Percentiles rank a stretch among this genome's conserved stretches.
phyloP scores from a whole-genome alignment of 768 basidiomycete species.

The Tubosaeta sp. region DNA sequence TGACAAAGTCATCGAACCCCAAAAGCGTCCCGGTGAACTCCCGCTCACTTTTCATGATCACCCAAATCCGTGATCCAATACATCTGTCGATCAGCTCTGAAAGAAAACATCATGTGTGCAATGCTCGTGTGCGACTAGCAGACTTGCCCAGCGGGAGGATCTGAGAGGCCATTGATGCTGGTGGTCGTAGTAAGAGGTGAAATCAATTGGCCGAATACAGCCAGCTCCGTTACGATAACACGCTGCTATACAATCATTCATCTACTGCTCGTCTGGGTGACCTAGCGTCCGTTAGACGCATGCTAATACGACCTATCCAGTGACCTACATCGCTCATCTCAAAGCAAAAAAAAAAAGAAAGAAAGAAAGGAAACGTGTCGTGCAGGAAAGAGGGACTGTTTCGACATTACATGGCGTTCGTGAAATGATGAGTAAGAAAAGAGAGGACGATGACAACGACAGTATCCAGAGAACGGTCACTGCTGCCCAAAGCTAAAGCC shows the following conservation, averaged over 20 bases:
- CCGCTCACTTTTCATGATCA: slow-evolving; percentile 96
- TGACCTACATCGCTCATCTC: slow-evolving; percentile 19
- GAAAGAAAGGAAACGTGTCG: slow-evolving; percentile 10
- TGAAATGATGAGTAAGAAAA: slow-evolving; percentile 18
- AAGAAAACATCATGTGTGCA: not conserved
- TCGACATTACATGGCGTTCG: slow-evolving; percentile 19
- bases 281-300: slow-evolving; percentile 34
- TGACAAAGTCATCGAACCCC: slow-evolving; percentile 99
- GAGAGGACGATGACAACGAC: slow-evolving; percentile 3
- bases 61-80: slow-evolving; percentile 96
- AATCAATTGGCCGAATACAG: slow-evolving; percentile 8
- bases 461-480: slow-evolving; percentile 20
- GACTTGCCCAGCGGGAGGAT: slow-evolving; percentile 83
- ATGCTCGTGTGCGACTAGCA: not conserved
- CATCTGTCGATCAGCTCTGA: slow-evolving; percentile 94
- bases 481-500: slow-evolving; percentile 91
- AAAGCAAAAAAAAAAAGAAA: slow-evolving; percentile 18
- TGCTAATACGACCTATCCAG: slow-evolving; percentile 6
- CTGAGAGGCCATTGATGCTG: slow-evolving; percentile 75
- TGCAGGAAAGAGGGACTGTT: slow-evolving; percentile 9
- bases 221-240: slow-evolving; percentile 13
- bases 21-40: slow-evolving; percentile 94
- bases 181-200: slow-evolving; percentile 2
- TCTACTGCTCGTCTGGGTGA: slow-evolving; percentile 15
- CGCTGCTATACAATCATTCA: slow-evolving; percentile 13